Percentiles rank a stretch among this genome's conserved stretches.
Evolutionary conservation across 177 flowering plant species (phyloP).

Genomic region (Telopea speciosissima): DNA sequence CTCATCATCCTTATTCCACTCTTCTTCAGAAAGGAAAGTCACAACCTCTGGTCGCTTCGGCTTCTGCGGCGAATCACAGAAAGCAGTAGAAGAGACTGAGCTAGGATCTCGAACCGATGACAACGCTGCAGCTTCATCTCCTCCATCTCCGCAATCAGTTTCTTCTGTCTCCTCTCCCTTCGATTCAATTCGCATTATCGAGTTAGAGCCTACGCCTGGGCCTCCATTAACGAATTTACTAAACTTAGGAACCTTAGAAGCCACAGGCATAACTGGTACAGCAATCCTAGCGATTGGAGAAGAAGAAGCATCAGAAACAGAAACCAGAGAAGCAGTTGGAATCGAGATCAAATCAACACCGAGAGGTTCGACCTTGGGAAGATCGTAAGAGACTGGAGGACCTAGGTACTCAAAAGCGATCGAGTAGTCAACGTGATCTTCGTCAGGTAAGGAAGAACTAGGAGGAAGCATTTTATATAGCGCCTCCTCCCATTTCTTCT

Average conservation of each 20-base stretch:
- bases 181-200: not conserved
- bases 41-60: slow-evolving; percentile 5
- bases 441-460: slow-evolving; percentile 50
- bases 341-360: not conserved
- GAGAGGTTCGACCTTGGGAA: slow-evolving; percentile 28
- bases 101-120: too few relatives aligned
- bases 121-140: slow-evolving; percentile 12
- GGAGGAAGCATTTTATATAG: slow-evolving; percentile 42
- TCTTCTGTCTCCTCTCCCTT: not conserved
- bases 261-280: too few relatives aligned
- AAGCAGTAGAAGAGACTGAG: too few relatives aligned
- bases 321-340: not conserved
- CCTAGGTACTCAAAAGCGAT: slow-evolving; percentile 49
- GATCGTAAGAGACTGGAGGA: slow-evolving; percentile 28
- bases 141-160: not conserved
- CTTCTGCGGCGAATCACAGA: too few relatives aligned
- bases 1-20: slow-evolving; percentile 13
- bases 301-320: not conserved
- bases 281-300: too few relatives aligned
- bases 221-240: not conserved
- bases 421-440: slow-evolving; percentile 50
- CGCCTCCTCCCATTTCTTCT: slow-evolving; percentile 28
- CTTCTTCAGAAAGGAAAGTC: slow-evolving; percentile 19
- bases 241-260: not conserved
- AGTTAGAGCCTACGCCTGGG: not conserved